Conservation (phyloP, 352 stramenopile genomes). For the Thalassiosira livingstoniorum region DNA sequence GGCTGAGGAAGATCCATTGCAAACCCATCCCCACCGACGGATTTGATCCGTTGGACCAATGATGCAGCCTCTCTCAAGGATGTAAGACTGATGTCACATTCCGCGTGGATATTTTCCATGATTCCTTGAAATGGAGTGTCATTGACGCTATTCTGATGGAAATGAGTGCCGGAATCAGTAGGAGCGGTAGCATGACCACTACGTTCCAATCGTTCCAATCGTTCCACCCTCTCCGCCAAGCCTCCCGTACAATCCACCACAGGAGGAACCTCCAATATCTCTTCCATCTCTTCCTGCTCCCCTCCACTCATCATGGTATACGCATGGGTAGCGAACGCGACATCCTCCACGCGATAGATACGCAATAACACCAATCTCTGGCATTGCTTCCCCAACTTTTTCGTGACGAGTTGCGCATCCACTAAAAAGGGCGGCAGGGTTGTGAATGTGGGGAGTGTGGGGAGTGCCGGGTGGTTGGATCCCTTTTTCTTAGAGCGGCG, state of each 20-base stretch:
- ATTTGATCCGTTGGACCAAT: constrained; percentile 67
- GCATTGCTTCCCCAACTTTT: constrained; percentile 65
- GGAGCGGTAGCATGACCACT: too few relatives aligned
- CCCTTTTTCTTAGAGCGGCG: background rate
- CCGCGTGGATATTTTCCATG: constrained; percentile 15
- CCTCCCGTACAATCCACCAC: constrained; percentile 10
- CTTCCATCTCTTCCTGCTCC: constrained; percentile 51
- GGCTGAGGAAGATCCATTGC: constrained; percentile 36
- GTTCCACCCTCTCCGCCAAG: background rate
- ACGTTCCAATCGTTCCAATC: background rate
- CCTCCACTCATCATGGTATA: constrained; percentile 40
- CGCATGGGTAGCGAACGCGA: too few relatives aligned
- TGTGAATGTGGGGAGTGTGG: constrained; percentile 29
- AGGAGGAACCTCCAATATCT: constrained; percentile 47
- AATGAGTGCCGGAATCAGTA: too few relatives aligned
- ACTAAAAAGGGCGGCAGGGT: constrained; percentile 68
- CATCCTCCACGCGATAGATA: constrained; percentile 70
- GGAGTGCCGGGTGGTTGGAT: background rate
- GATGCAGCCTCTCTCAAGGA: constrained; percentile 57
- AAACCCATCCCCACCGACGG: constrained; percentile 51
- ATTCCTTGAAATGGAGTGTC: too few relatives aligned
- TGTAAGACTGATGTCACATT: constrained; percentile 36
- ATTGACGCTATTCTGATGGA: too few relatives aligned
- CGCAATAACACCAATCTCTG: constrained; percentile 74
- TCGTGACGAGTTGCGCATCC: constrained; percentile 80